Evolutionary conservation across 352 stramenopile genomes (phyloP).

Genomic region (Lagenidium giganteum): DNA sequence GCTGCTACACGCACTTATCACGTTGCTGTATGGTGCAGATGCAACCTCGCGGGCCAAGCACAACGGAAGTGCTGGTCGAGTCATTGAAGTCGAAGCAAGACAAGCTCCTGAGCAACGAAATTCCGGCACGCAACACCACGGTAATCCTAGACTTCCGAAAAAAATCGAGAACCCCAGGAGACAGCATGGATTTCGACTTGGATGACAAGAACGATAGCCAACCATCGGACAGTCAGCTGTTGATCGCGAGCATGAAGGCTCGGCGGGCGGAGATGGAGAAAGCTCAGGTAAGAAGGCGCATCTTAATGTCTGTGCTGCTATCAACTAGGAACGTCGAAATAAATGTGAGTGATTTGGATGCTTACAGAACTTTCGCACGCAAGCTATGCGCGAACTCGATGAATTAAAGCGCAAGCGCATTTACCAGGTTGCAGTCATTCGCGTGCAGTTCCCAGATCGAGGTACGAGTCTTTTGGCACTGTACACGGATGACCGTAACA

Average conservation of each 20-base stretch:
- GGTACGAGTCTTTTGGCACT: conserved; percentile 28
- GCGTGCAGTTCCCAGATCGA: conserved; percentile 81
- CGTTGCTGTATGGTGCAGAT: conserved; percentile 26
- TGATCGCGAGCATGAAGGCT: conserved; percentile 75
- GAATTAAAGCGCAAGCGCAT: conserved; percentile 81
- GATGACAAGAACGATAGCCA: too few species aligned
- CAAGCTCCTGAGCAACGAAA: conserved; percentile 48
- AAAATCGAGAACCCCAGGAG: too few species aligned
- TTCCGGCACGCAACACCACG: conserved; percentile 60
- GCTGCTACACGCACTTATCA: background rate
- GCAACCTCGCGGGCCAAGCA: conserved; percentile 72
- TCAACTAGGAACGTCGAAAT: background rate
- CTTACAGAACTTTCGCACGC: conserved; percentile 73
- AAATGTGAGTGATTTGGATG: background rate
- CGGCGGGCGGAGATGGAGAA: conserved; percentile 73
- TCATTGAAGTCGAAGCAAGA: conserved; percentile 77
- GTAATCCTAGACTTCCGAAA: too few species aligned
- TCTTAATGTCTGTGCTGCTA: background rate
- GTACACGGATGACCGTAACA: too few species aligned
- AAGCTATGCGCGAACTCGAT: conserved; percentile 85
- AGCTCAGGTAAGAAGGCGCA: conserved; percentile 69
- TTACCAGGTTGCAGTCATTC: conserved; percentile 70
- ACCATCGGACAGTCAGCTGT: conserved; percentile 50
- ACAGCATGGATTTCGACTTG: too few species aligned
- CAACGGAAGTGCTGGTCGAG: conserved; percentile 73